A percentile compares a stretch with the other conserved stretches of the same genome.
phyloP scores from a whole-genome alignment of 352 stramenopile species.

The Pythium sp. region DNA sequence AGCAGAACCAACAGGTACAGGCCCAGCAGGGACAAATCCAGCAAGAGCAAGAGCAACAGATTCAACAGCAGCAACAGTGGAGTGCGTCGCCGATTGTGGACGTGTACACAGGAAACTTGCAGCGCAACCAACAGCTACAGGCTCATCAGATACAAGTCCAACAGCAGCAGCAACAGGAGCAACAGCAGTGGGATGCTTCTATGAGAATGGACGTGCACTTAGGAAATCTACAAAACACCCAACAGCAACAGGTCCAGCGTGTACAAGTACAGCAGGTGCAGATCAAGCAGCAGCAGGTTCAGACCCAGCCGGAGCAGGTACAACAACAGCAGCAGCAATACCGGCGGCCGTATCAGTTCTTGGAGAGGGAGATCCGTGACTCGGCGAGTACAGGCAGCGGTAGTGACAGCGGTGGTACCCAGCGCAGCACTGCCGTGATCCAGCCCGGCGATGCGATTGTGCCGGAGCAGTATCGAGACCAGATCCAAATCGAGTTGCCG shows the following conservation, averaged over 20 bases:
- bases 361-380: constrained; percentile 7
- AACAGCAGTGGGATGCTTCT: neutral
- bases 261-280: neutral
- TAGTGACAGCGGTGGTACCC: neutral
- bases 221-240: neutral
- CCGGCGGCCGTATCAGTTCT: constrained; percentile 4
- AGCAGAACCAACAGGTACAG: constrained; percentile 12
- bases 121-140: neutral
- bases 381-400: constrained; percentile 2
- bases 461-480: constrained; percentile 15
- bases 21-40: neutral
- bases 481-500: constrained; percentile 2
- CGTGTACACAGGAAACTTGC: no score
- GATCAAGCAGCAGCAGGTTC: neutral
- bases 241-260: neutral
- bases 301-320: neutral
- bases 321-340: constrained; percentile 9
- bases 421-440: constrained; percentile 17
- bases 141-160: neutral
- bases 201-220: neutral
- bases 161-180: neutral
- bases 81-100: no score
- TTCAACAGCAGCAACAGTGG: neutral
- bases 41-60: constrained; percentile 9
- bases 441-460: constrained; percentile 24